Evolutionary conservation across 2,329 filamentous ascomycete species (phyloP).

Genomic region (Aspergillus flavus): DNA sequence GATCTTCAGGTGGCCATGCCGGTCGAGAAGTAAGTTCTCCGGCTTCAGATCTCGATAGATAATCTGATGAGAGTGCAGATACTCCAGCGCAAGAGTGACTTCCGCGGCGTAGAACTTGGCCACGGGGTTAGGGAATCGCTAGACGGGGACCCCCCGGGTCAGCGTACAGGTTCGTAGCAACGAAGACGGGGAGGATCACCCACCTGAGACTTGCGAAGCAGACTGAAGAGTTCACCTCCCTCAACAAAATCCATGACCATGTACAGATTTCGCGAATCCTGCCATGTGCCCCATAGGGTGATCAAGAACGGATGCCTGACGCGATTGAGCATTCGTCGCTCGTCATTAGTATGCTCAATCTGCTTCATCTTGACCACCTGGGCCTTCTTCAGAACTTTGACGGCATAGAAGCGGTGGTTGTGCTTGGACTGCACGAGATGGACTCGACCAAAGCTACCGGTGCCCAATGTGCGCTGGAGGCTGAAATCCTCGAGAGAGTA

Average conservation of each 20-base stretch:
- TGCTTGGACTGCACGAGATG: slow-evolving; percentile 97
- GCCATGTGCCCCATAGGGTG: slow-evolving; percentile 97
- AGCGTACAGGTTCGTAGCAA: neutral
- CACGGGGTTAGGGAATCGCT: slow-evolving; percentile 98
- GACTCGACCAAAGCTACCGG: slow-evolving; percentile 94
- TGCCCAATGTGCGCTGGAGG: slow-evolving; percentile 88
- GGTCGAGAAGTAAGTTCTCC: slow-evolving; percentile 87
- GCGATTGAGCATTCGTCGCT: slow-evolving; percentile 90
- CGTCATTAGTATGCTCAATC: slow-evolving; percentile 98
- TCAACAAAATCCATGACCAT: slow-evolving; percentile 99
- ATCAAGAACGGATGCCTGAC: slow-evolving; percentile 98
- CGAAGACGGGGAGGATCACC: slow-evolving; percentile 37
- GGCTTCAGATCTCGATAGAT: slow-evolving; percentile 98
- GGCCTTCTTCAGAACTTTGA: slow-evolving; percentile 97
- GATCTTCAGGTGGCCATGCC: slow-evolving; percentile 93
- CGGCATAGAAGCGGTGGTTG: slow-evolving; percentile 96
- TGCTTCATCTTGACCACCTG: slow-evolving; percentile 99
- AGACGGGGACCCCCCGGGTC: slow-evolving; percentile 2
- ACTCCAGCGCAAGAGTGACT: slow-evolving; percentile 92
- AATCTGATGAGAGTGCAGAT: slow-evolving; percentile 90
- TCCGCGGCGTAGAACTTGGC: slow-evolving; percentile 99
- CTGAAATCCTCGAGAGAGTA: slow-evolving; percentile 91
- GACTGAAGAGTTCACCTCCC: slow-evolving; percentile 93
- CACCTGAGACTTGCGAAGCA: slow-evolving; percentile 89
- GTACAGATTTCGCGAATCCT: slow-evolving; percentile 92